Base-by-base conservation (phyloP, 164 flowering plant genomes). In the Magnolia sinica region DNA sequence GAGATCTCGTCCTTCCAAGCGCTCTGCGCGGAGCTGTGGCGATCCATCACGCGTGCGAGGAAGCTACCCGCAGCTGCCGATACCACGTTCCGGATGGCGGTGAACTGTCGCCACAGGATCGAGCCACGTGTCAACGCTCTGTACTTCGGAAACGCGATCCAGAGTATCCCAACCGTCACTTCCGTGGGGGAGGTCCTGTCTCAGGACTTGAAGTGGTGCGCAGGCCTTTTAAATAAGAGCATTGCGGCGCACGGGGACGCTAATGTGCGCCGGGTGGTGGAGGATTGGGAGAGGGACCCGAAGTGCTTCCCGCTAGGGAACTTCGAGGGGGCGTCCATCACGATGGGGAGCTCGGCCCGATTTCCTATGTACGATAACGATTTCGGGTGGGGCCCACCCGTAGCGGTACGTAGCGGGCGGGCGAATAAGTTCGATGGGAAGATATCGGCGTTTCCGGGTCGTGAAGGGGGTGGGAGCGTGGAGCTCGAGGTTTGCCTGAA, bases 1-100 rank as follows among this genome's bases (percentile, higher is more conserved):
- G 91, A 87, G 87, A 88, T 91, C n/a, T 94, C 98, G 22, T 94
- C 98, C 0, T 94, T 94, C 74, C 98, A 94, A 73, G 88, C 98
- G 0, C 90, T 94, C 0, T 83, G 82, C 50, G 96, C 94, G 3
- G 92, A 85, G 82, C 89, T 94, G 1, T 94, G 98, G 98, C 81
- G 92, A 1, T 88, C 90, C 10, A 92, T 92, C 68, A 94, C 96
- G 1, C 89, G 96, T 1, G 95, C 95, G 19, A 78, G 98, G 70
- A 81, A 85, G 11, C 78, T 94, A 8, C 20, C 71, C 1, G 70
- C 81, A 0, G 1, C 74, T 2, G 88, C 87, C 58, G 66, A 76
- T 66, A 89, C 96, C 55, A 94, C 98, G 79, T 91, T 94, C 31
- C 79, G 97, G 19, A 94, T 94, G 97, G 98, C 98, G 0, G 94